Conservation (phyloP, 2,329 filamentous ascomycete species). For the Drechmeria coniospora region DNA sequence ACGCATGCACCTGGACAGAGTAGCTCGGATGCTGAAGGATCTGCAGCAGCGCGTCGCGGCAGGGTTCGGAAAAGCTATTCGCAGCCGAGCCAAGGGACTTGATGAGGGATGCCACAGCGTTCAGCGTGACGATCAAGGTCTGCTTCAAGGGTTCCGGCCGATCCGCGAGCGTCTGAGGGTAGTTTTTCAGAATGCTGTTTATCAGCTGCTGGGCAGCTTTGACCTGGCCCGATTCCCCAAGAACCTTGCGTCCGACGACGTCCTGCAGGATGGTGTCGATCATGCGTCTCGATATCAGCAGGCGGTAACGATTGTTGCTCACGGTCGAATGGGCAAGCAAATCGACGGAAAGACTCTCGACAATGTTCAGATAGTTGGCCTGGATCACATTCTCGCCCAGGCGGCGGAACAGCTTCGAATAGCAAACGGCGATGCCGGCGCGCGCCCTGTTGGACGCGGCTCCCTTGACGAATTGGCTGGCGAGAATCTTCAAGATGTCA, state of each 20-base stretch:
- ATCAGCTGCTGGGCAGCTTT: slow-evolving; percentile 68
- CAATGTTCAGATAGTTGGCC: slow-evolving; percentile 64
- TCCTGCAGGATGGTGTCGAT: slow-evolving; percentile 73
- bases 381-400: slow-evolving; percentile 76
- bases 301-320: slow-evolving; percentile 70
- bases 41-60: slow-evolving; percentile 75
- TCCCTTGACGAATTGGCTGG: slow-evolving; percentile 62
- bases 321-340: slow-evolving; percentile 63
- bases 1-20: slow-evolving; percentile 82
- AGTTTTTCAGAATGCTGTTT: slow-evolving; percentile 85
- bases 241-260: slow-evolving; percentile 62
- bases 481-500: slow-evolving; percentile 67
- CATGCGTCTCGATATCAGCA: slow-evolving; percentile 72
- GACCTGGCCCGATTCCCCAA: slow-evolving; percentile 81
- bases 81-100: slow-evolving; percentile 68
- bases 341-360: slow-evolving; percentile 67
- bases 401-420: slow-evolving; percentile 62
- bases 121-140: slow-evolving; percentile 62
- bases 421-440: slow-evolving; percentile 75
- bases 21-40: slow-evolving; percentile 91
- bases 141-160: slow-evolving; percentile 80
- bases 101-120: slow-evolving; percentile 66
- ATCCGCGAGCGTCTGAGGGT: slow-evolving; percentile 78
- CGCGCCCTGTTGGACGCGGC: slow-evolving; percentile 68
- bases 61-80: slow-evolving; percentile 62